These are phyloP conservation scores for Pyracantha coccinea DNA, from an alignment of 331 rosid species.

Conservation along the genomic window DNA sequence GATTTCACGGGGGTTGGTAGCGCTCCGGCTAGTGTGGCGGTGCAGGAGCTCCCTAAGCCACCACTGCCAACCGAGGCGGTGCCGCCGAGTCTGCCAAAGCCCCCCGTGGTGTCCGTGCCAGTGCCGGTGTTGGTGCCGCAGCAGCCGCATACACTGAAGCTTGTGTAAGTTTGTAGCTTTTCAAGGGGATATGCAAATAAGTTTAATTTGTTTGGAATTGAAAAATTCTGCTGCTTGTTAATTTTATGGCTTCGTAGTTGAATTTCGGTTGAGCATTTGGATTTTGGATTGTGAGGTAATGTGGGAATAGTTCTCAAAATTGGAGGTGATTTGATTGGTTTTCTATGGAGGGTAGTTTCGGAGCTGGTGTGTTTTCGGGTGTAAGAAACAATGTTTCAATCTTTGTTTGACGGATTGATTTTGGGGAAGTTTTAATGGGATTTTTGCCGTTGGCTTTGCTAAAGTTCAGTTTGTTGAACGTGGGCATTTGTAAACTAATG, in stretches of 20 bases:
- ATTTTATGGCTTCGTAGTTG: neutral
- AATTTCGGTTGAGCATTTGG: constrained; percentile 2
- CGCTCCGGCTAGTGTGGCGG: constrained; percentile 19
- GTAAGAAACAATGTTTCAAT: constrained; percentile 9
- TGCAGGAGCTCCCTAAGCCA: constrained; percentile 35
- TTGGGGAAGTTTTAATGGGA: neutral
- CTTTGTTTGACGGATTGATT: constrained; percentile 7
- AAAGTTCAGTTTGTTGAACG: neutral
- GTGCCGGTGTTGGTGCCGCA: constrained; percentile 13
- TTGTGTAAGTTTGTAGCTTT: constrained; percentile 47
- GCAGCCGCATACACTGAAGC: constrained; percentile 39
- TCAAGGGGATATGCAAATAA: neutral
- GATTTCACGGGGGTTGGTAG: constrained; percentile 43
- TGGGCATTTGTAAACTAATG: neutral
- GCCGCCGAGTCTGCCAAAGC: constrained; percentile 22
- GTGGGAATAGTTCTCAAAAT: neutral
- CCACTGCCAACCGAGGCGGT: constrained; percentile 13
- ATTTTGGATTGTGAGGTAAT: neutral
- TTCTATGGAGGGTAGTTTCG: neutral
- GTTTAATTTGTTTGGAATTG: neutral
- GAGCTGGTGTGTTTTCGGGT: neutral
- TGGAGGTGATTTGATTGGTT: neutral
- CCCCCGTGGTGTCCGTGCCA: constrained; percentile 21
- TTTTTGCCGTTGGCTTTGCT: neutral
- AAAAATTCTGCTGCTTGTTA: neutral